Conservation (phyloP, 306 rosid genomes). For the Cucumis cinereus region DNA sequence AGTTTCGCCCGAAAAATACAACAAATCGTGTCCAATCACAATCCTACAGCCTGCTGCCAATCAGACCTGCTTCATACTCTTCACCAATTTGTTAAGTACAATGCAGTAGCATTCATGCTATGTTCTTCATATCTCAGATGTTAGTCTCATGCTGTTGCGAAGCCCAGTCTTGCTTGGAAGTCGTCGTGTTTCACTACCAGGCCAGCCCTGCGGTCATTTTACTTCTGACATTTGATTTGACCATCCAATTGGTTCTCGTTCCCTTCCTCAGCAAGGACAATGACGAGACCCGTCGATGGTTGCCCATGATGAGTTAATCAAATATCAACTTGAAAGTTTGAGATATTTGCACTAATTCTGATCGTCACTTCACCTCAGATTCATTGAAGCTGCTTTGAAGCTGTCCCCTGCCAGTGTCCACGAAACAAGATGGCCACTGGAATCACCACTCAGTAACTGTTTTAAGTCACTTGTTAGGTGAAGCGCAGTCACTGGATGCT, state of each 20-base stretch:
- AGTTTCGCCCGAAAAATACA: background rate
- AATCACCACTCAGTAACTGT: slow-evolving; percentile 90
- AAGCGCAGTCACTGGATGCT: slow-evolving; percentile 83
- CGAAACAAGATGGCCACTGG: slow-evolving; percentile 72
- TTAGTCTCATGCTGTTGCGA: background rate
- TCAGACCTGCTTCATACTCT: background rate
- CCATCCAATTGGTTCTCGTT: slow-evolving; percentile 18
- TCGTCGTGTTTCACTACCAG: slow-evolving; percentile 12
- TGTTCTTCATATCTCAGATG: background rate
- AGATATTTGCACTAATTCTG: slow-evolving; percentile 21
- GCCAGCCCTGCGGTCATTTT: slow-evolving; percentile 38
- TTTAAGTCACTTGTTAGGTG: slow-evolving; percentile 67
- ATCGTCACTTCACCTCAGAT: slow-evolving; percentile 48
- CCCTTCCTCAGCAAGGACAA: slow-evolving; percentile 17
- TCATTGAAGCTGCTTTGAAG: slow-evolving; percentile 45
- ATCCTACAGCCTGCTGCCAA: background rate
- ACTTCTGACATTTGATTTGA: slow-evolving; percentile 13
- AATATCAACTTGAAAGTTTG: slow-evolving; percentile 30
- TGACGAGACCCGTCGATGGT: slow-evolving; percentile 20
- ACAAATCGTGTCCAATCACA: background rate
- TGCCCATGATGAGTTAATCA: slow-evolving; percentile 16
- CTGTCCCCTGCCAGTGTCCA: slow-evolving; percentile 86
- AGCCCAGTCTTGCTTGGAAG: slow-evolving; percentile 1
- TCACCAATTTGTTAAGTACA: background rate
- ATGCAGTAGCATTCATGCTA: background rate